These are phyloP conservation scores for Omphalotus guepiniiformis DNA, from an alignment of 768 basidiomycete species.

Conservation along the genomic window DNA sequence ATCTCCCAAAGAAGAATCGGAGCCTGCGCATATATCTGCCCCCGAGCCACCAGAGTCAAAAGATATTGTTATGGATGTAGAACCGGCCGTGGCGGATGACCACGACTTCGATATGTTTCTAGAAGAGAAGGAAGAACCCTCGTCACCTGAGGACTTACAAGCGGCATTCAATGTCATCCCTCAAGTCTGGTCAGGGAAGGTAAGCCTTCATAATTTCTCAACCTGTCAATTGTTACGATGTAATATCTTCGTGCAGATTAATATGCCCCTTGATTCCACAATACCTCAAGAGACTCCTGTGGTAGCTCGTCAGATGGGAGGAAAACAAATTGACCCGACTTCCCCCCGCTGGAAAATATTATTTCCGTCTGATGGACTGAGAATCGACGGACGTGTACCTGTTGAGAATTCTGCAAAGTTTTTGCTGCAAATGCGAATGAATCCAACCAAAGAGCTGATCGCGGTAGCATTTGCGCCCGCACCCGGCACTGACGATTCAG, in stretches of 20 bases:
- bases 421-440: constrained; percentile 73
- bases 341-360: constrained; percentile 72
- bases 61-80: constrained; percentile 38
- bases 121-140: constrained; percentile 50
- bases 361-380: constrained; percentile 64
- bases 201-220: constrained; percentile 27
- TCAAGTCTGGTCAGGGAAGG: constrained; percentile 73
- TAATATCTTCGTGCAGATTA: constrained; percentile 42
- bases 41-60: constrained; percentile 25
- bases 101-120: constrained; percentile 87
- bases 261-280: constrained; percentile 75
- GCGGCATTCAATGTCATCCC: constrained; percentile 52
- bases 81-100: constrained; percentile 52
- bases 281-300: constrained; percentile 64
- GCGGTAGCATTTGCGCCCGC: constrained; percentile 69
- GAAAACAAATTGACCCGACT: constrained; percentile 51
- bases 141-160: constrained; percentile 38
- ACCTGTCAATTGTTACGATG: constrained; percentile 8
- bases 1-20: constrained; percentile 18
- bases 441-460: constrained; percentile 72
- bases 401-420: constrained; percentile 74
- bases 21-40: constrained; percentile 15
- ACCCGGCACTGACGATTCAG: constrained; percentile 36
- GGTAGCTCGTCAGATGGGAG: constrained; percentile 76
- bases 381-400: constrained; percentile 83